A percentile compares a stretch with the other conserved stretches of the same genome.
These are phyloP conservation scores for Coemansia sp. DNA, from an alignment of 192 early-diverging fungal genomes.

Conservation along the genomic window DNA sequence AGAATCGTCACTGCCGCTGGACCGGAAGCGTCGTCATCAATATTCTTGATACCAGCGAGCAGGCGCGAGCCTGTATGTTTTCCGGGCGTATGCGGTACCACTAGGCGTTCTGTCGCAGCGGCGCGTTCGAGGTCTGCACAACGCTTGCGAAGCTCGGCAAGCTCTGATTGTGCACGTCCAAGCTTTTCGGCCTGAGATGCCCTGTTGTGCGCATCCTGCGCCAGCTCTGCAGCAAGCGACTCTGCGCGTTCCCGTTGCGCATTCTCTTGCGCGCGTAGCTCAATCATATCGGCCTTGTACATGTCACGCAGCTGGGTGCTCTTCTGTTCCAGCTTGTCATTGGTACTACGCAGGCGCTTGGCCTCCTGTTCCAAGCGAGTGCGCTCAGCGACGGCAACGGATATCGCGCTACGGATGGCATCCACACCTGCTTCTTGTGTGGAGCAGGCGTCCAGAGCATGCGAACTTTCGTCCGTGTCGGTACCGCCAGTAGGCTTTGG, in stretches of 20 bases:
- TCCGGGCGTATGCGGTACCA: constrained; percentile 27
- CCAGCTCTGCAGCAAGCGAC: constrained; percentile 20
- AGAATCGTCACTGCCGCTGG: constrained; percentile 19
- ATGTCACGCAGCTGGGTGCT: constrained; percentile 38
- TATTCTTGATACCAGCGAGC: constrained; percentile 8
- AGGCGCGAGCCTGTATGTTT: constrained; percentile 28
- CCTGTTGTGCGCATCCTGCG: neutral
- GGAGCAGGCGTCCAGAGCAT: neutral
- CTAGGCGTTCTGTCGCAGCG: constrained; percentile 12
- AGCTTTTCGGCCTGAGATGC: constrained; percentile 15
- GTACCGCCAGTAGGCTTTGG: constrained; percentile 16
- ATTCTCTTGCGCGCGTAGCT: constrained; percentile 40
- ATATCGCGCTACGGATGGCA: neutral
- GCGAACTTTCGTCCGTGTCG: neutral
- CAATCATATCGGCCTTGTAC: constrained; percentile 42
- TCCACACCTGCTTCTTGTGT: constrained; percentile 1
- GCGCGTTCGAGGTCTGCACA: constrained; percentile 18
- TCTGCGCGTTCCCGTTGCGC: constrained; percentile 40
- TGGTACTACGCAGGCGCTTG: constrained; percentile 15
- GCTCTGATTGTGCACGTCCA: constrained; percentile 14
- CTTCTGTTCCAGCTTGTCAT: constrained; percentile 48
- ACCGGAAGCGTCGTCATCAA: neutral
- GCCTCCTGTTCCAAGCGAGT: constrained; percentile 16
- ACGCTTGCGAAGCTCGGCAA: constrained; percentile 18
- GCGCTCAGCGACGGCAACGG: constrained; percentile 2